A percentile compares a stretch with the other conserved stretches of the same genome.
phyloP scores from a whole-genome alignment of 768 basidiomycete genomes.

The Naganishia kalamii region DNA sequence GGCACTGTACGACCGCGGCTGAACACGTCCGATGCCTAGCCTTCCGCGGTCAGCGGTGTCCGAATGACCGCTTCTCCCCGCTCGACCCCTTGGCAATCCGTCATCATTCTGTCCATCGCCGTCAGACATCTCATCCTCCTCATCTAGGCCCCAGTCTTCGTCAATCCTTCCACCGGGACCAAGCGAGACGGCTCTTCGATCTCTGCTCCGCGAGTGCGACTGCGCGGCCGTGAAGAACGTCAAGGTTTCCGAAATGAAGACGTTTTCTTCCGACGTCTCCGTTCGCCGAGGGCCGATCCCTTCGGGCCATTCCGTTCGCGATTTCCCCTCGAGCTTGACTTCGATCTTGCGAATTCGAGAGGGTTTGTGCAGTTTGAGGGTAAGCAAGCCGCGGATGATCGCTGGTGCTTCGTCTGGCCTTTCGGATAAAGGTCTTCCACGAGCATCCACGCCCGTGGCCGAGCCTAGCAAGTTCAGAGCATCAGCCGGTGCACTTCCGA shows the following conservation, averaged over 20 bases:
- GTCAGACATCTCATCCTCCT: constrained; percentile 23
- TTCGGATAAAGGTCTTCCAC: constrained; percentile 40
- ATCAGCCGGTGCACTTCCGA: constrained; percentile 27
- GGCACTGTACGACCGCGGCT: constrained; percentile 9
- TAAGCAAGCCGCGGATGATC: constrained; percentile 61
- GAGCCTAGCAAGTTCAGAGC: constrained; percentile 40
- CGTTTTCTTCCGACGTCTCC: constrained; percentile 72
- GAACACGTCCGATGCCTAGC: not conserved
- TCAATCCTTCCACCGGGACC: constrained; percentile 26
- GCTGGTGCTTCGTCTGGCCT: constrained; percentile 53
- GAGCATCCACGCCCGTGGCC: constrained; percentile 45
- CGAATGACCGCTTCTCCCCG: not conserved
- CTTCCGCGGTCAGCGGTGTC: constrained; percentile 7
- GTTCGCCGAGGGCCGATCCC: constrained; percentile 69
- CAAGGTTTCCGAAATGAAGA: constrained; percentile 63
- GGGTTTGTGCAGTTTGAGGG: constrained; percentile 63
- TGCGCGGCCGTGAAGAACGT: constrained; percentile 58
- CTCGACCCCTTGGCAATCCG: constrained; percentile 3
- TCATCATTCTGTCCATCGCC: constrained; percentile 19
- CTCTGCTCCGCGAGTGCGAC: constrained; percentile 25
- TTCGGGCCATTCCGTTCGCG: constrained; percentile 74
- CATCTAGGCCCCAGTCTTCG: constrained; percentile 27
- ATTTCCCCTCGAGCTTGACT: constrained; percentile 66
- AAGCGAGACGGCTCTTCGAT: constrained; percentile 26
- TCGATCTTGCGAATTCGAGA: constrained; percentile 80